These are phyloP conservation scores for Cinnamomum chago DNA, from an alignment of 164 flowering plant species.

Conservation along the genomic window DNA sequence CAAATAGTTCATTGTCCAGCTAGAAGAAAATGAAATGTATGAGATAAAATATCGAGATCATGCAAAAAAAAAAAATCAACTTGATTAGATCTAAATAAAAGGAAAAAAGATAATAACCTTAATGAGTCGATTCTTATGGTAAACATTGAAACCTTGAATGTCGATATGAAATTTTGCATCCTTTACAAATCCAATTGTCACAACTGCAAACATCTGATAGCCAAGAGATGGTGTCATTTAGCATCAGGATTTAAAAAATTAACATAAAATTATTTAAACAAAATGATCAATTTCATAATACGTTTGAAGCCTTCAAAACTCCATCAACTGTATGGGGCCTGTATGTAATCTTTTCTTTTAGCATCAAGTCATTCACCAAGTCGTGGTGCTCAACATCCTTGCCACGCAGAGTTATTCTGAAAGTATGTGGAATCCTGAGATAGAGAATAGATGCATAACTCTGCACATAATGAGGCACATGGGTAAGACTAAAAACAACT, in stretches of 20 bases:
- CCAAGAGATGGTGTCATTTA: not conserved
- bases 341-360: constrained; percentile 52
- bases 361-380: constrained; percentile 90
- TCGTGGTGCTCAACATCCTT: constrained; percentile 87
- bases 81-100: not conserved
- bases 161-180: constrained; percentile 91
- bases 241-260: not conserved
- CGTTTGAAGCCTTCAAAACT: constrained; percentile 51
- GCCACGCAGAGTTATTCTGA: constrained; percentile 80
- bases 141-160: constrained; percentile 93
- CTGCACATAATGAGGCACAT: constrained; percentile 28
- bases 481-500: not conserved
- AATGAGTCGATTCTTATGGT: constrained; percentile 92
- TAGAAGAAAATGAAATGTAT: not conserved
- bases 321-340: constrained; percentile 67
- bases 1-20: not conserved
- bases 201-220: constrained; percentile 62
- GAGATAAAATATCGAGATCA: not conserved
- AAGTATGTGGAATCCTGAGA: constrained; percentile 71
- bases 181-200: constrained; percentile 91
- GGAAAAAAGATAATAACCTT: constrained; percentile 42
- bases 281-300: constrained; percentile 1
- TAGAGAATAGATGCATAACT: constrained; percentile 93
- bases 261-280: not conserved
- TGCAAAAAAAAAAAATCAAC: not conserved